Evolutionary conservation across 495 filamentous ascomycete genomes (phyloP), one percentile per base, ranked within the genome.

Genomic region (Echria macrotheca): DNA sequence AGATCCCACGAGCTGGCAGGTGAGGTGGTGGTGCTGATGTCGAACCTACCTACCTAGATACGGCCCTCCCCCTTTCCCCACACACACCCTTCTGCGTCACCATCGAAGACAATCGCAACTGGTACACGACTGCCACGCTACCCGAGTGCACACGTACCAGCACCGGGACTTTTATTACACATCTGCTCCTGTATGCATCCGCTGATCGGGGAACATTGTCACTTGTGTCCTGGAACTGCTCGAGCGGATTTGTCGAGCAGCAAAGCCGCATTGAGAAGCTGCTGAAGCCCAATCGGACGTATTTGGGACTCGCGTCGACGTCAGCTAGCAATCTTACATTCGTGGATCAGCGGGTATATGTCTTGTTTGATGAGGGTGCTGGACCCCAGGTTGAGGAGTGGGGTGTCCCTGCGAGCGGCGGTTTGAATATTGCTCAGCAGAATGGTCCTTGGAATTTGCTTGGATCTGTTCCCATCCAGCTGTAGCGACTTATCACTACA

Each of bases 181-280:
- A 51, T 25, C 47, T 55, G 10, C 29, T 51, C 24, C 33, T 55
- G 3, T 55, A 50, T 12, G 41, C 40, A 7, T 33, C 38, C 0
- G 6, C 33, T 7, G 41, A 55, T 32, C 29, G 31, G 8, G 17
- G 11, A 5, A 39, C 17, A 1, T 19, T 55, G 25, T 44, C 22
- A 1, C 25, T 55, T 3, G 39, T 55, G 1, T 51, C 47, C 0
- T 51, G 53, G 53, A 55, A 51, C 25, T 51, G 53, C 41, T 55
- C 47, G 2, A 40, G 47, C 4, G 47, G 53, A 1, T 55, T 55
- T 23, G 23, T 47, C 5, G 39, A 26, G 3, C 46, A 50, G 14
- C 14, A 31, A 9, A 19, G 14, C n/a, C 40, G 47, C 1, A 50
- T 55, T 47, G 31, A 28, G 33, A 7, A 7, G 17, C 26, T 55